phyloP scores from a whole-genome alignment of 495 filamentous ascomycete species.

The Tuber magnatum region DNA sequence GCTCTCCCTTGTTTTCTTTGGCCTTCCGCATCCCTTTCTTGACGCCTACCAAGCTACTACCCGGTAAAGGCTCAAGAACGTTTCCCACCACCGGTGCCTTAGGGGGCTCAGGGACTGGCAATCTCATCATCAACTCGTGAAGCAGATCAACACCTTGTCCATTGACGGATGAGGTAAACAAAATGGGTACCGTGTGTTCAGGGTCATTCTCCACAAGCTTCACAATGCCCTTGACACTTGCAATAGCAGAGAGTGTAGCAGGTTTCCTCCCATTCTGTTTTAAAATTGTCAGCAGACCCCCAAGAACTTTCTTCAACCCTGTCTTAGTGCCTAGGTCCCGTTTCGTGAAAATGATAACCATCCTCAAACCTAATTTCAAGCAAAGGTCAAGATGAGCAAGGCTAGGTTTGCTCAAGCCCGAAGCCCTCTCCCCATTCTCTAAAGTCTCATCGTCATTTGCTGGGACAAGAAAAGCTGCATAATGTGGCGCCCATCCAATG shows the following conservation, averaged over 20 bases:
- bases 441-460: conserved; percentile 61
- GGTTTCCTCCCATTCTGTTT: conserved; percentile 70
- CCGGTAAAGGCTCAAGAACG: conserved; percentile 6
- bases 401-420: conserved; percentile 58
- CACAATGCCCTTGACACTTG: conserved; percentile 50
- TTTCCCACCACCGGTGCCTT: conserved; percentile 43
- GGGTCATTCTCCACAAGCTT: conserved; percentile 48
- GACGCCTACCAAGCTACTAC: conserved; percentile 12
- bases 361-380: conserved; percentile 63
- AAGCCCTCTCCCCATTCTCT: conserved; percentile 37
- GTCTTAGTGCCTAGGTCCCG: conserved; percentile 72
- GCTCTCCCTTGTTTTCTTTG: conserved; percentile 4
- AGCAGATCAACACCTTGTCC: conserved; percentile 72
- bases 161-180: conserved; percentile 79
- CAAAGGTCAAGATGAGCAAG: conserved; percentile 81
- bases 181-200: conserved; percentile 63
- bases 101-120: conserved; percentile 62
- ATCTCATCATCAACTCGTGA: conserved; percentile 69
- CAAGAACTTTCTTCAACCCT: conserved; percentile 60
- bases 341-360: conserved; percentile 82
- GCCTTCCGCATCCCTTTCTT: conserved; percentile 8
- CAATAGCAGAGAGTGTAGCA: conserved; percentile 53
- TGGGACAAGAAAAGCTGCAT: conserved; percentile 79
- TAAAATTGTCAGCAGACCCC: conserved; percentile 64
- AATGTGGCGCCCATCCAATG: conserved; percentile 94